These are phyloP conservation scores for Xylaria sp. DNA, from an alignment of 2,329 filamentous ascomycete genomes.

Conservation along the genomic window DNA sequence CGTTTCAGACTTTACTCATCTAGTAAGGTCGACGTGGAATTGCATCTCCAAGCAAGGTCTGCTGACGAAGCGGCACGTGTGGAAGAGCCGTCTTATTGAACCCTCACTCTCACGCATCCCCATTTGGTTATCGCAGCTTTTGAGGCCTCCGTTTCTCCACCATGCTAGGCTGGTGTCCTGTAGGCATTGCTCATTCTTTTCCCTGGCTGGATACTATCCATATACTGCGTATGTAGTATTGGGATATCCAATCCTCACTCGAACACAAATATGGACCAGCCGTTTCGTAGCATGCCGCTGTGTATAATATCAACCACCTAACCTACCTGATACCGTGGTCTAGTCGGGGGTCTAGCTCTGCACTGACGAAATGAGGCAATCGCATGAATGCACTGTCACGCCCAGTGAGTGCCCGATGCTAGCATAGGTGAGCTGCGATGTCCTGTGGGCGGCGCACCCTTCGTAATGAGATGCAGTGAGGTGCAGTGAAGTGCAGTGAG, in stretches of 20 bases:
- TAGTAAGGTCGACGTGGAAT: conserved; percentile 31
- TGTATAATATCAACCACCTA: not conserved
- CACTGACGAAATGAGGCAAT: not conserved
- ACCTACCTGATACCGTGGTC: too few species aligned
- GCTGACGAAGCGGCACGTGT: conserved; percentile 30
- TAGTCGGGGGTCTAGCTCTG: not conserved
- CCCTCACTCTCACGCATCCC: conserved; percentile 14
- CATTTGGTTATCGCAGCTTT: conserved; percentile 23
- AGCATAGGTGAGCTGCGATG: conserved; percentile 10
- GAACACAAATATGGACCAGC: not conserved
- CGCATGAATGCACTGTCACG: not conserved
- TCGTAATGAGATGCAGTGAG: conserved; percentile 19
- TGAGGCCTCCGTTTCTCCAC: conserved; percentile 38
- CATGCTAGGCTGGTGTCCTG: conserved; percentile 7
- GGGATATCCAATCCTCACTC: not conserved
- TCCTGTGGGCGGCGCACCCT: conserved; percentile 4
- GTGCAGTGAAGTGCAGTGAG: too few species aligned
- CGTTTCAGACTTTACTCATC: conserved; percentile 22
- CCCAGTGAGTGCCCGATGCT: not conserved
- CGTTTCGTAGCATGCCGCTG: not conserved
- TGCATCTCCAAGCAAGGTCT: conserved; percentile 29
- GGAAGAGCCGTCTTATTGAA: conserved; percentile 22
- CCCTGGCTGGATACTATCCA: conserved; percentile 7
- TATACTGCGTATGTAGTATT: not conserved
- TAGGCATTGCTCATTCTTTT: conserved; percentile 15